Evolutionary conservation across 2,329 filamentous ascomycete genomes (phyloP).

Genomic region (Sporothrix schenckii): DNA sequence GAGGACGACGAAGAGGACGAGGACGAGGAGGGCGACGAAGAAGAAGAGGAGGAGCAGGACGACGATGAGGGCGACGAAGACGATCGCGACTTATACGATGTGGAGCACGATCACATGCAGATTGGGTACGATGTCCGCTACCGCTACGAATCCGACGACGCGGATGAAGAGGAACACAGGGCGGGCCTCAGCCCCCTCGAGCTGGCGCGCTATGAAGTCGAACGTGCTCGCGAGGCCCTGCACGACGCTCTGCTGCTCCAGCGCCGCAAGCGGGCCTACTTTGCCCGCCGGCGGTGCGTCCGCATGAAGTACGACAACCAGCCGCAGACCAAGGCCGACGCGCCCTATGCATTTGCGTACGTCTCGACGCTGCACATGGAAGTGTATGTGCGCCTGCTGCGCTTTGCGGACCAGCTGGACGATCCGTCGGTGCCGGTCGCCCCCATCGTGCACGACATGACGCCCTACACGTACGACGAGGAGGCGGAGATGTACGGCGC

Average conservation of each 20-base stretch:
- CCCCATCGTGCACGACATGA: not conserved
- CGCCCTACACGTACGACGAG: not conserved
- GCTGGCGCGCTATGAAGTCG: too few relatives aligned
- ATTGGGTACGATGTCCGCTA: too few relatives aligned
- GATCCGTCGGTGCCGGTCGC: not conserved
- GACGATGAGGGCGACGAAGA: too few relatives aligned
- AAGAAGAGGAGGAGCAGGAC: too few relatives aligned
- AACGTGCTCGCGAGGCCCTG: not conserved
- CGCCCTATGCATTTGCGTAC: not conserved
- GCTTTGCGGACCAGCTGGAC: not conserved
- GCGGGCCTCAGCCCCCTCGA: too few relatives aligned
- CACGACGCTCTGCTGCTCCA: not conserved
- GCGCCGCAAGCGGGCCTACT: not conserved
- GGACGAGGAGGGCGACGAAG: too few relatives aligned
- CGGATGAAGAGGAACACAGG: too few relatives aligned
- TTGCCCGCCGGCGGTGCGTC: not conserved
- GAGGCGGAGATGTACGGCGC: not conserved
- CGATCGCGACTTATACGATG: too few relatives aligned
- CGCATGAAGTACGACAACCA: not conserved
- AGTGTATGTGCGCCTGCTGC: not conserved
- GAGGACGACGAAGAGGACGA: too few relatives aligned
- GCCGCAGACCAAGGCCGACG: not conserved
- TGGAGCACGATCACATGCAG: too few relatives aligned
- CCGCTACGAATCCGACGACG: too few relatives aligned
- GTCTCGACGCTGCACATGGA: not conserved